Conservation (phyloP, 2,329 filamentous ascomycete genomes). For the Endocalyx cinctus region DNA sequence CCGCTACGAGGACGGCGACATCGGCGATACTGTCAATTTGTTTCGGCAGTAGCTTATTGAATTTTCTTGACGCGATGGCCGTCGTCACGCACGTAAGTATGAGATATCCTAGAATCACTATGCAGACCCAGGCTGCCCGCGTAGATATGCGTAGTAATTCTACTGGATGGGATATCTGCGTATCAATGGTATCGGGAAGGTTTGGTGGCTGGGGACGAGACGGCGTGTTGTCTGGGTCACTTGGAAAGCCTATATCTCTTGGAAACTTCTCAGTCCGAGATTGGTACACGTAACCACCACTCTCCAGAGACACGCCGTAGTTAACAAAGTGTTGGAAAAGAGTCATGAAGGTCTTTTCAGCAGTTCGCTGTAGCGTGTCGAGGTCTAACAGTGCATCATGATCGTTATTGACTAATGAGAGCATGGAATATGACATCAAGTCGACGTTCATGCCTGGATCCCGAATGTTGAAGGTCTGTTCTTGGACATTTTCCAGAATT, state of each 20-base stretch:
- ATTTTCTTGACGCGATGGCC: constrained; percentile 5
- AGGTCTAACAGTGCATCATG: constrained; percentile 8
- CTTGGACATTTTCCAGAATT: constrained; percentile 2
- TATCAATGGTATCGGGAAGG: constrained; percentile 1
- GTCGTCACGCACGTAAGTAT: constrained; percentile 4
- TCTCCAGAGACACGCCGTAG: constrained; percentile 5
- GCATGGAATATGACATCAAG: constrained; percentile 12
- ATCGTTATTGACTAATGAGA: constrained; percentile 9
- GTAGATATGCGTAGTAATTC: constrained; percentile 10
- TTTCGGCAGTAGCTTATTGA: constrained; percentile 4
- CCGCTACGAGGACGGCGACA: constrained; percentile 7
- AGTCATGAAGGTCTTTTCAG: constrained; percentile 9
- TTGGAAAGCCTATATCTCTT: too few species aligned
- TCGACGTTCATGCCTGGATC: constrained; percentile 10
- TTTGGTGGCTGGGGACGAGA: too few species aligned
- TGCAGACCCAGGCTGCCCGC: constrained; percentile 11
- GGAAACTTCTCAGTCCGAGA: too few species aligned
- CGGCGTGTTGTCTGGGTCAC: too few species aligned
- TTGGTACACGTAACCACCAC: constrained; percentile 9
- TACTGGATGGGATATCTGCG: constrained; percentile 7
- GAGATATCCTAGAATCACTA: constrained; percentile 11
- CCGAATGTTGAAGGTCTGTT: constrained; percentile 14
- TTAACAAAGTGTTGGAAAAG: constrained; percentile 12
- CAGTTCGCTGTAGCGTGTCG: constrained; percentile 5
- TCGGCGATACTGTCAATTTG: constrained; percentile 10